Conservation (phyloP, 768 basidiomycete genomes). For the Lactifluus echinatus region DNA sequence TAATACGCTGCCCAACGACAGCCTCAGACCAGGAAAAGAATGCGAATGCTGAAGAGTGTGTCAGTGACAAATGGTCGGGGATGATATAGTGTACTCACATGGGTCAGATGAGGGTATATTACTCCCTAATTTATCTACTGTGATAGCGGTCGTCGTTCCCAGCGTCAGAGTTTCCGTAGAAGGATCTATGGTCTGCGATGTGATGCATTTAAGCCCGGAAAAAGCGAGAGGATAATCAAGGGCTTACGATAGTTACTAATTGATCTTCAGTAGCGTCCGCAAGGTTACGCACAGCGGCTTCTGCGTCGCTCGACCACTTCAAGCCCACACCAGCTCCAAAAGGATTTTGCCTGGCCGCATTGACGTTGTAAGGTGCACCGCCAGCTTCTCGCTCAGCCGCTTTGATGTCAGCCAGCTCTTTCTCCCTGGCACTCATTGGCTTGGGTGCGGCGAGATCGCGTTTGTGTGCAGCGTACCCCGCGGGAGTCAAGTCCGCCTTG, state of each 20-base stretch:
- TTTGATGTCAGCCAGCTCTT: constrained; percentile 69
- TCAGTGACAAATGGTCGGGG: constrained; percentile 11
- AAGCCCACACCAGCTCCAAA: constrained; percentile 55
- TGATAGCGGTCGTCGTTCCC: constrained; percentile 31
- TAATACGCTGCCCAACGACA: constrained; percentile 45
- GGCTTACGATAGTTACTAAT: constrained; percentile 60
- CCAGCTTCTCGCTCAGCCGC: constrained; percentile 62
- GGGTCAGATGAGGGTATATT: constrained; percentile 52
- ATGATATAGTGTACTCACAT: constrained; percentile 29
- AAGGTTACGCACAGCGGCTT: constrained; percentile 55
- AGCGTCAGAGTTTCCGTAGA: constrained; percentile 52
- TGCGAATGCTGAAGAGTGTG: constrained; percentile 37
- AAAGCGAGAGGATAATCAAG: neutral
- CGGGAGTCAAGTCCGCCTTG: constrained; percentile 54
- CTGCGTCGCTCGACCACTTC: constrained; percentile 57
- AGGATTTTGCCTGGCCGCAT: constrained; percentile 44
- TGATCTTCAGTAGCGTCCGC: constrained; percentile 37
- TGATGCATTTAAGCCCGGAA: neutral
- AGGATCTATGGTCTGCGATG: constrained; percentile 53
- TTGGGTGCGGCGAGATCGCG: constrained; percentile 66
- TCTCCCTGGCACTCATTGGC: constrained; percentile 75
- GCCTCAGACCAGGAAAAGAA: constrained; percentile 59
- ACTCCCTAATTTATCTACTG: constrained; percentile 37
- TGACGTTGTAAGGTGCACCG: constrained; percentile 46
- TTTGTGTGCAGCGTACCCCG: constrained; percentile 66